Percentiles rank a stretch among this genome's conserved stretches.
Conservation (phyloP, 805 yeast genomes). For the Candida wancherniae region DNA sequence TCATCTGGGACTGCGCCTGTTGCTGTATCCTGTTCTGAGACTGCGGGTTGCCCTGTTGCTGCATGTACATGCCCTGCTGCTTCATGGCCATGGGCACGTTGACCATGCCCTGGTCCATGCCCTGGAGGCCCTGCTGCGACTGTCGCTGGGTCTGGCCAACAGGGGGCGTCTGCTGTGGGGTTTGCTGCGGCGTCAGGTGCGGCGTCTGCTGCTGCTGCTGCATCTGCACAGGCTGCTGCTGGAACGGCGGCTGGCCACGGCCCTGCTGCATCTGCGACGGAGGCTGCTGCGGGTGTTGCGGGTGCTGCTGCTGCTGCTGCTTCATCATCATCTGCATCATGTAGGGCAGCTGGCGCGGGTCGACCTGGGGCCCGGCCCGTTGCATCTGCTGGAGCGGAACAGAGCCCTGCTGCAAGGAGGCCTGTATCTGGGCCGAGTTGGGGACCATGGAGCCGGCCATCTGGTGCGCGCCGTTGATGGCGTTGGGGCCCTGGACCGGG, state of each 20-base stretch:
- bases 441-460: conserved; percentile 13
- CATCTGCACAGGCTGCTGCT: conserved; percentile 3
- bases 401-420: conserved; percentile 16
- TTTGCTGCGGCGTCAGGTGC: conserved; percentile 8
- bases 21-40: conserved; percentile 36
- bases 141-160: conserved; percentile 6
- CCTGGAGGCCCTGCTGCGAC: conserved; percentile 5
- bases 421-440: conserved; percentile 1
- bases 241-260: conserved; percentile 18
- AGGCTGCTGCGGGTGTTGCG: conserved; percentile 17
- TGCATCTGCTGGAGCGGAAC: conserved; percentile 11
- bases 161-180: conserved; percentile 8
- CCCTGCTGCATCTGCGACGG: conserved; percentile 16
- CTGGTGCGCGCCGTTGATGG: too few species aligned
- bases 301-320: conserved; percentile 18
- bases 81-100: conserved; percentile 16
- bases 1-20: conserved; percentile 49
- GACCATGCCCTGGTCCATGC: conserved; percentile 11
- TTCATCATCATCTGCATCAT: conserved; percentile 24
- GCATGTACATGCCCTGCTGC: conserved; percentile 27
- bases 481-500: too few species aligned
- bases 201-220: conserved; percentile 10
- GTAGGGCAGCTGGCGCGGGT: conserved; percentile 19
- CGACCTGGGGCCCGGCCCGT: conserved; percentile 18
- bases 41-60: conserved; percentile 14